Percentiles rank a stretch among this genome's conserved stretches.
These are phyloP conservation scores for Yamadazyma scolyti DNA, from an alignment of 805 yeast genomes.

Conservation along the genomic window DNA sequence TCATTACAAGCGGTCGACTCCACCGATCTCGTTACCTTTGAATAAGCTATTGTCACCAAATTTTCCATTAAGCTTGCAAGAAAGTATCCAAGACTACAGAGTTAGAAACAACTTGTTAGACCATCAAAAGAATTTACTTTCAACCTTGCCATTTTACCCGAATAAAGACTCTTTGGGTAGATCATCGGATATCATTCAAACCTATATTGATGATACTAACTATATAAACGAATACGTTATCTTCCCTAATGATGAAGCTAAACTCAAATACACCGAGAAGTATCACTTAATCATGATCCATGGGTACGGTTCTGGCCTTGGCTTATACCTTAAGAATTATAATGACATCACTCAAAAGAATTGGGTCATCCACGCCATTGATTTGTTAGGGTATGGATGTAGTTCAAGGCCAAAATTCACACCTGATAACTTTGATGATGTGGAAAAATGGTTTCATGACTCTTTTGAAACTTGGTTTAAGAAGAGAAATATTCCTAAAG, in stretches of 20 bases:
- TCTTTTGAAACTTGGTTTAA: constrained; percentile 63
- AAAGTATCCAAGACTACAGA: constrained; percentile 53
- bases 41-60: constrained; percentile 47
- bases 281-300: constrained; percentile 42
- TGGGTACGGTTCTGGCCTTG: constrained; percentile 46
- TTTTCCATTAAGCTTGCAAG: constrained; percentile 54
- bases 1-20: constrained; percentile 50
- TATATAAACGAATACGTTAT: constrained; percentile 41
- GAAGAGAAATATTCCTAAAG: constrained; percentile 33
- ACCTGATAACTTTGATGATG: constrained; percentile 40
- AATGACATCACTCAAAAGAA: constrained; percentile 28
- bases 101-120: constrained; percentile 32
- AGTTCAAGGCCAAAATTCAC: constrained; percentile 69
- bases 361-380: constrained; percentile 83
- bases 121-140: constrained; percentile 46
- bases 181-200: constrained; percentile 27
- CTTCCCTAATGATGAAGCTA: constrained; percentile 23
- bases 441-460: constrained; percentile 63
- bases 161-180: constrained; percentile 24
- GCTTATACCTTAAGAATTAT: constrained; percentile 39
- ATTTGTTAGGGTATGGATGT: constrained; percentile 86
- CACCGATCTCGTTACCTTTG: constrained; percentile 67
- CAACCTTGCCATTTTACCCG: constrained; percentile 46
- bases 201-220: constrained; percentile 22
- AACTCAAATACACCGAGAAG: constrained; percentile 13